Evolutionary conservation across 2,329 filamentous ascomycete species (phyloP), one percentile per base, ranked within the genome.

Genomic region (Celoporthe dispersa): DNA sequence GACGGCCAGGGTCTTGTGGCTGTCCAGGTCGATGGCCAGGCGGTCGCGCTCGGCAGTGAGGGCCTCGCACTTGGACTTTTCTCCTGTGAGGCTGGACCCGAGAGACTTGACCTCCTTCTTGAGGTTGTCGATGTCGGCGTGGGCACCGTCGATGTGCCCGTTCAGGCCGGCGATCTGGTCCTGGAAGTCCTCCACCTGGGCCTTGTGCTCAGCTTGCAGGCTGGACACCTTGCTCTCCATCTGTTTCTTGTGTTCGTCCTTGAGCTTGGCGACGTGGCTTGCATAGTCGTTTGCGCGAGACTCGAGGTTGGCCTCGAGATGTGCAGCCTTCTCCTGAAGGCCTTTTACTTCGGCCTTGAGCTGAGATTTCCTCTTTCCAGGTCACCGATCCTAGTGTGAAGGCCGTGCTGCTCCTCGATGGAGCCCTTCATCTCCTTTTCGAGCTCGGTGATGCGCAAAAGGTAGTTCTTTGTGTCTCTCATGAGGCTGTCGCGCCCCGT

Each of bases 371-470:
- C 48, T 16, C 64, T 62, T 35, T 75, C 75, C 9, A 71, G 72
- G 19, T 71, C 73, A 8, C 73, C 67, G 0, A 76, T 65, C 68
- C 69, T 60, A 1, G 57, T 55, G 48, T 69, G 68, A 16, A 71
- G 53, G 9, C 57, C 53, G 22, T 66, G 66, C 51, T 71, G 68
- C 64, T 72, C 71, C 67, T 71, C 69, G 11, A 72, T 63, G 1
- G 71, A 51, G 3, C 67, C 44, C 63, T 66, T 71, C 57, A 74
- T 65, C 64, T 74, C 72, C 16, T 68, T 71, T 65, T 73, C 68
- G 1, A 72, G 37, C 37, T 73, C 75, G 33, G 71, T 74, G 68
- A 75, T 74, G 53, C 66, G 70, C 25, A 60, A 19, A 7, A 72
- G 66, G 57, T 72, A 72, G 2, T 14, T 59, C 70, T 68, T 72